Conservation (phyloP, 148 eudicot genomes). For the Vaccinium corymbosum region DNA sequence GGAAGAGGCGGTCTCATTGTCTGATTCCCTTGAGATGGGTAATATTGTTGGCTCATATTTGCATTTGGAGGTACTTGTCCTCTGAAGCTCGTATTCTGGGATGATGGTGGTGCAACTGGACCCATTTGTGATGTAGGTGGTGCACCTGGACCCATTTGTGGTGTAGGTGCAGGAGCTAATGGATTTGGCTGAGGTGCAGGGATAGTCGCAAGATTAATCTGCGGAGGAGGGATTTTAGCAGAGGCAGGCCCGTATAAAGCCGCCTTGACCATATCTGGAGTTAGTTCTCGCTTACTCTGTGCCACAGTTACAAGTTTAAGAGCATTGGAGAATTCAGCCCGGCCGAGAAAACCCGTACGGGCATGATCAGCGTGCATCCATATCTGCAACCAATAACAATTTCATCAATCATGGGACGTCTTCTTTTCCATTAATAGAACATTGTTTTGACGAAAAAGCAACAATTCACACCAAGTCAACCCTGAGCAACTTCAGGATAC, state of each 20-base stretch:
- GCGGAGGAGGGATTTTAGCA: slow-evolving; percentile 91
- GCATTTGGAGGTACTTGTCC: slow-evolving; percentile 53
- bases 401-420: not conserved
- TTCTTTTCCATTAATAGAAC: not conserved
- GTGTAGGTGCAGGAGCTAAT: slow-evolving; percentile 38
- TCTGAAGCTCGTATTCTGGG: slow-evolving; percentile 63
- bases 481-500: not conserved
- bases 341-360: slow-evolving; percentile 75
- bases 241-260: slow-evolving; percentile 94
- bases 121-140: slow-evolving; percentile 51
- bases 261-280: slow-evolving; percentile 95
- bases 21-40: slow-evolving; percentile 57
- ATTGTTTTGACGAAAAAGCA: not conserved
- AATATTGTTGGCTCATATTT: slow-evolving; percentile 54
- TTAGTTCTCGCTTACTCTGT: slow-evolving; percentile 92
- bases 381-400: slow-evolving; percentile 52
- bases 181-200: slow-evolving; percentile 49
- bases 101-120: slow-evolving; percentile 34
- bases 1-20: slow-evolving; percentile 57
- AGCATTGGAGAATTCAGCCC: slow-evolving; percentile 85
- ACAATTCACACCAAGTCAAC: not conserved
- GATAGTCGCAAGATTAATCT: slow-evolving; percentile 59
- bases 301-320: slow-evolving; percentile 95
- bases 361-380: slow-evolving; percentile 88
- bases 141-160: slow-evolving; percentile 48